phyloP scores from a whole-genome alignment of 768 basidiomycete species.

The Paxillus ammoniavirescens region DNA sequence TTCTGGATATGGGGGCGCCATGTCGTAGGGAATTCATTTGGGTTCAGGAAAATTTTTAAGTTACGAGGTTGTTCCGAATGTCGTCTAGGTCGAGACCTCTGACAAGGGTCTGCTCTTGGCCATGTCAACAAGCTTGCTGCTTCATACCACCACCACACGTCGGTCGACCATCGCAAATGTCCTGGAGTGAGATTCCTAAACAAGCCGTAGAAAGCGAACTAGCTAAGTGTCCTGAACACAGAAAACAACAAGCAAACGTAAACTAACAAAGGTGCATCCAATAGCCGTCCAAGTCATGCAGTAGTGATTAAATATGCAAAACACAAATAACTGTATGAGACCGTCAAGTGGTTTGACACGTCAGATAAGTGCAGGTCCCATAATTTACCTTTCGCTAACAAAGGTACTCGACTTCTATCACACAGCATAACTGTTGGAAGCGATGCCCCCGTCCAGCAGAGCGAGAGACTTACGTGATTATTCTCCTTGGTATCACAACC shows the following conservation, averaged over 20 bases:
- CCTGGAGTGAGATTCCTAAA: background rate
- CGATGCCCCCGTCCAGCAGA: background rate
- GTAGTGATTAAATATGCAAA: background rate
- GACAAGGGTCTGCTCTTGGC: background rate
- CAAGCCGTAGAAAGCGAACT: background rate
- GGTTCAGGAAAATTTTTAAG: background rate
- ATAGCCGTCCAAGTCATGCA: background rate
- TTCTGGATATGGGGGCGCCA: background rate
- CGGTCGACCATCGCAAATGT: background rate
- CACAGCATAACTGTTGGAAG: background rate
- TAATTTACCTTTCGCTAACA: background rate
- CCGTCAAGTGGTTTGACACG: background rate
- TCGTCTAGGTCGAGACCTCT: background rate
- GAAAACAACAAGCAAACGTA: background rate
- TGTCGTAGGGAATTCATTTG: background rate
- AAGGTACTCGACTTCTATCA: background rate
- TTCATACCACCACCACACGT: background rate
- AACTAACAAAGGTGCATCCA: background rate
- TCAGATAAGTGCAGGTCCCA: background rate
- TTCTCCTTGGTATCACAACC: too few species aligned
- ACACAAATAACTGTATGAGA: background rate
- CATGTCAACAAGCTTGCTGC: background rate
- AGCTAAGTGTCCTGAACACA: background rate
- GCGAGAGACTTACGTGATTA: background rate
- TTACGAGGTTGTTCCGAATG: background rate